Evolutionary conservation across 768 basidiomycete species (phyloP), one percentile per base, ranked within the genome.

Genomic region (Tricholoma sp.): DNA sequence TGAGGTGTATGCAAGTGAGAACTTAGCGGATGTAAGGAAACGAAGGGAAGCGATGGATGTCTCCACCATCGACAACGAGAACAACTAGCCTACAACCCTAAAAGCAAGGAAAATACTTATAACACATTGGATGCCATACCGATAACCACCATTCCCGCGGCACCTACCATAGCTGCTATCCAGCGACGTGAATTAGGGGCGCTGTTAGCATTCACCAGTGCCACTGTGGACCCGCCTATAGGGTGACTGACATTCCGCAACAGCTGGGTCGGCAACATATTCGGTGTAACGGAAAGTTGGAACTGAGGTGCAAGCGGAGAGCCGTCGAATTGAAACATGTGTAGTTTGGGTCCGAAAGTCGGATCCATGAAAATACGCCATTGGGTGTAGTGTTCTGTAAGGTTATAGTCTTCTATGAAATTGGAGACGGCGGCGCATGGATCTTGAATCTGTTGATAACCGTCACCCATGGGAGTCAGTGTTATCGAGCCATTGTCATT

Each of bases 361-460:
- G 80, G 66, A 61, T 97, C 94, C 59, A 75, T 68, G 74, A 83
- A 86, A 66, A 97, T 92, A 39, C 76, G 77, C 91, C 91, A 97
- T 6, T 60, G 57, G 35, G 60, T 29, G 69, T 83, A 87, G 51
- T 83, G 68, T 66, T 92, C 90, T 11, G 85, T 88, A 60, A 80
- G 68, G 73, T 91, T 89, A 81, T 94, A 98, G 47, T 75, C 69
- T 65, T 94, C 85, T 65, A 98, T 83, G 67, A 95, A 88, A 69
- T 94, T 92, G 27, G 94, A 93, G 9, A 81, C 76, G 9, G 94
- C 90, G 0, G 88, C 89, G 66, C 96, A 99, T 0, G 94, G 88
- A 62, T 95, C 89, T 76, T 99, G 94, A 39, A 98, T 81, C 77
- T 96, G 95, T 69, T 97, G 93, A 72, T 84, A 91, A 14, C 96